Base-by-base conservation (phyloP, 768 basidiomycete genomes). In the Suillus spraguei region DNA sequence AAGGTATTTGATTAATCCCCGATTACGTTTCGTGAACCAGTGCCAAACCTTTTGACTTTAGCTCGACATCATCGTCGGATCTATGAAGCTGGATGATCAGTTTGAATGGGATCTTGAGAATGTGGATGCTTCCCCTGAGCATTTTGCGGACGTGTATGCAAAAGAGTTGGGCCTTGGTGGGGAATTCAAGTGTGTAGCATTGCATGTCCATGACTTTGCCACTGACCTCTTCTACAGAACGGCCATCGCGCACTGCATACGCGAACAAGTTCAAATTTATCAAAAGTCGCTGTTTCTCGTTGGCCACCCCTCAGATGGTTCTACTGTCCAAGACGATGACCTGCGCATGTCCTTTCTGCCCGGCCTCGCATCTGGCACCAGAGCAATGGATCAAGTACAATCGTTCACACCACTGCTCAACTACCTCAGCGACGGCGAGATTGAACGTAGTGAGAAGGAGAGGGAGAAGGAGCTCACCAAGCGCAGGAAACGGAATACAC, bases 41-140 rank as follows among this genome's bases (percentile, higher is more conserved):
- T 32, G 13, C 56, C 41, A 60, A n/a, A 49, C 52, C 49, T 47
- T 62, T 64, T 59, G 16, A 7, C 38, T 13, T 44, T 63, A 98
- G 95, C 85, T 99, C 65, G 97, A 99, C 76, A 94, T 99, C 76
- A 93, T 95, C 61, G 90, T 96, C 61, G 97, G 94, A 28, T 87
- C 90, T 8, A 87, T 95, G 79, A 95, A 96, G 75, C 84, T 99
- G 28, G 92, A 94, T 62, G 97, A 99, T 76, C 92, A 95, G 71
- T 97, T 99, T 71, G 97, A 99, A 73, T 99, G 97, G 97, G 97
- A 99, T 74, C 76, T 98, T 42, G 90, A 90, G 68, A 94, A 91
- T 62, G 77, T 80, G 24, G 81, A 83, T 53, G 90, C 92, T 4
- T 90, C 90, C 0, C 96, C 97, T 0, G 97, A 99, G 76, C 88